A percentile compares a stretch with the other conserved stretches of the same genome.
phyloP scores from a whole-genome alignment of 1,284 basidiomycete genomes.

The Trametes sp. region DNA sequence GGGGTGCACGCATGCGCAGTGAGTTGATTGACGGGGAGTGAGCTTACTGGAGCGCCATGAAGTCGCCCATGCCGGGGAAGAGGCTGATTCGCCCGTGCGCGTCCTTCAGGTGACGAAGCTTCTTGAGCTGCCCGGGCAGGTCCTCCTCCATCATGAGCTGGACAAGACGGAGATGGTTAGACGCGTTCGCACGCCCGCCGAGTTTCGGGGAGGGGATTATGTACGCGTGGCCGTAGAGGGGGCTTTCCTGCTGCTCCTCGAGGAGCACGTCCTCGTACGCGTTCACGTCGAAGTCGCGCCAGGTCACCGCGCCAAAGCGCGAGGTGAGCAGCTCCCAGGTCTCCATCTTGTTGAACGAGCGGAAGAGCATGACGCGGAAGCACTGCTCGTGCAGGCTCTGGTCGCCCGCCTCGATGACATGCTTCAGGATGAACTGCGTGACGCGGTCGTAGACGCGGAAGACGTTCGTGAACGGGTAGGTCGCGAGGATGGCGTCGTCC shows the following conservation, averaged over 20 bases:
- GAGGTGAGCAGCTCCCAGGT: conserved; percentile 50
- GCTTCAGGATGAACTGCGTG: conserved; percentile 50
- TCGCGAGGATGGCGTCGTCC: conserved; percentile 44
- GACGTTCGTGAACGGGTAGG: conserved; percentile 52
- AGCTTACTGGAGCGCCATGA: conserved; percentile 51
- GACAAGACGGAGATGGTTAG: conserved; percentile 48
- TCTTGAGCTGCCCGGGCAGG: conserved; percentile 42
- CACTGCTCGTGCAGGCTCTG: conserved; percentile 47
- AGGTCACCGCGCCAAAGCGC: conserved; percentile 45
- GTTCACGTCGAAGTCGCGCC: conserved; percentile 44
- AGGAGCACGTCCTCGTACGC: conserved; percentile 45
- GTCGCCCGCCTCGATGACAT: conserved; percentile 48
- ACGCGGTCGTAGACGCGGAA: conserved; percentile 51
- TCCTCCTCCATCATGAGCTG: conserved; percentile 48
- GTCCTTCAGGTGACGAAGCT: conserved; percentile 46
- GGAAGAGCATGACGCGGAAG: conserved; percentile 53
- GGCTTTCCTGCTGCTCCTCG: conserved; percentile 30
- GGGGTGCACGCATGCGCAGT: background rate
- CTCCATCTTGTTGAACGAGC: conserved; percentile 49
- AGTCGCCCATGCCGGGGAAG: conserved; percentile 50
- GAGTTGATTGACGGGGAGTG: conserved; percentile 5
- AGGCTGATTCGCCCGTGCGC: conserved; percentile 45
- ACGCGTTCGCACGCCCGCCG: conserved; percentile 40
- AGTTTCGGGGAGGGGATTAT: conserved; percentile 51
- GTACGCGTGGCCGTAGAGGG: conserved; percentile 49